phyloP scores from a whole-genome alignment of 2,329 filamentous ascomycete species.

The Diplodia intermedia region DNA sequence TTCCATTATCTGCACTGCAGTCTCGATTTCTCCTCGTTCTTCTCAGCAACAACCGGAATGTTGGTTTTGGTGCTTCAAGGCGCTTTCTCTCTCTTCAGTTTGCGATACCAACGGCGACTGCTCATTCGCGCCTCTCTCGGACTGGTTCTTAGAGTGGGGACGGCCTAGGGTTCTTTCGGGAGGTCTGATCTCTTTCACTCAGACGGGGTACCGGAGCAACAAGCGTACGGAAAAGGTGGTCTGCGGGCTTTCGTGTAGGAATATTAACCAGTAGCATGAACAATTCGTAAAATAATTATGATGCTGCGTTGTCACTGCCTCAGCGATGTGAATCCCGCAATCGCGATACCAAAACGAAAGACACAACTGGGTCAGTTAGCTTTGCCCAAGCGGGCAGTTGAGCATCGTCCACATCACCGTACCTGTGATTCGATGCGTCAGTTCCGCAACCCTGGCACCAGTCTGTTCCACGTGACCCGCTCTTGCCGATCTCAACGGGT shows the following conservation, averaged over 20 bases:
- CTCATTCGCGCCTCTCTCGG: neutral
- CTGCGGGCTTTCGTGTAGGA: conserved; percentile 18
- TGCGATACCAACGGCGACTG: conserved; percentile 23
- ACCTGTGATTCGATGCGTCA: neutral
- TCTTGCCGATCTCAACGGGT: conserved; percentile 2
- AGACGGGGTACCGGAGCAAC: conserved; percentile 12
- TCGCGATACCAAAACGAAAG: neutral
- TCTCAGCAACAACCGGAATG: neutral
- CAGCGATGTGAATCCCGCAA: neutral
- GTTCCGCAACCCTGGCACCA: neutral
- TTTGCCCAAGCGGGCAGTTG: neutral
- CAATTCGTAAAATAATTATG: neutral
- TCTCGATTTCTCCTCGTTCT: neutral
- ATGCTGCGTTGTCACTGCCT: neutral
- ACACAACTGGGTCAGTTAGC: neutral
- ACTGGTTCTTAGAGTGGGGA: conserved; percentile 18
- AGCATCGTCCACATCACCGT: neutral
- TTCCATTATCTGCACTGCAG: neutral
- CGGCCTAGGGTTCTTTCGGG: conserved; percentile 8
- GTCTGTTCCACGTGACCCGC: conserved; percentile 9
- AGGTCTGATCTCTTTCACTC: conserved; percentile 6
- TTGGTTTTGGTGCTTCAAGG: conserved; percentile 8
- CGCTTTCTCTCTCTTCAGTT: conserved; percentile 23
- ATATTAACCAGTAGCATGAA: conserved; percentile 8
- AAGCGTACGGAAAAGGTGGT: neutral